A percentile compares a stretch with the other conserved stretches of the same genome.
Conservation (phyloP, 2,329 filamentous ascomycete genomes). For the Paracamarosporium sp. region DNA sequence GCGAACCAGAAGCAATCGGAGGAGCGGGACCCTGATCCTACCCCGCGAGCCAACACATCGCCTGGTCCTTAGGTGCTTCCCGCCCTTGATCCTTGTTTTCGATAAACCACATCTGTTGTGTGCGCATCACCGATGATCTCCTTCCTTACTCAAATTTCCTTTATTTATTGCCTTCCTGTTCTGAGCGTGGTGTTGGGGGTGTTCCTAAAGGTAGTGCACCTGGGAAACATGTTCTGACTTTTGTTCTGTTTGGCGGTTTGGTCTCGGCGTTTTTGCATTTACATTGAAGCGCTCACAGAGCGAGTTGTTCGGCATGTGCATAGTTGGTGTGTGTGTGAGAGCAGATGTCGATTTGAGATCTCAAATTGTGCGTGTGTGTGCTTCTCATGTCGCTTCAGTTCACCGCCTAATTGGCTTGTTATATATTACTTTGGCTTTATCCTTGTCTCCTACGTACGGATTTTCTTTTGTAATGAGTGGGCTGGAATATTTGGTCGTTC, state of each 20-base stretch:
- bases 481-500: too few relatives aligned
- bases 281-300: background rate
- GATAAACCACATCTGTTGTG: slow-evolving; percentile 8
- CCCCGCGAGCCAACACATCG: slow-evolving; percentile 42
- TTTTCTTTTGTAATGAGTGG: too few relatives aligned
- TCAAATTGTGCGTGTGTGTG: background rate
- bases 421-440: background rate
- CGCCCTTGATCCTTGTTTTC: slow-evolving; percentile 4
- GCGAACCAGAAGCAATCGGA: slow-evolving; percentile 31
- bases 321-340: background rate
- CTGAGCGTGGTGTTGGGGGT: slow-evolving; percentile 45
- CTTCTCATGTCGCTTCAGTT: background rate
- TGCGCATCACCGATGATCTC: background rate
- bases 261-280: slow-evolving; percentile 3
- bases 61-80: slow-evolving; percentile 13
- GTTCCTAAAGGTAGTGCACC: slow-evolving; percentile 44
- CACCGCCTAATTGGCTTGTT: background rate
- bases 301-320: background rate
- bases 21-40: slow-evolving; percentile 51
- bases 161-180: slow-evolving; percentile 15
- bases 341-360: background rate
- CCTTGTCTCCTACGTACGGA: background rate
- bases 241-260: background rate
- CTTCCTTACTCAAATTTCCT: slow-evolving; percentile 6
- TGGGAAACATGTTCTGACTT: slow-evolving; percentile 27